Percentiles rank a stretch among this genome's conserved stretches.
phyloP scores from a whole-genome alignment of 2,329 filamentous ascomycete genomes.

The Laburnicola sp. region DNA sequence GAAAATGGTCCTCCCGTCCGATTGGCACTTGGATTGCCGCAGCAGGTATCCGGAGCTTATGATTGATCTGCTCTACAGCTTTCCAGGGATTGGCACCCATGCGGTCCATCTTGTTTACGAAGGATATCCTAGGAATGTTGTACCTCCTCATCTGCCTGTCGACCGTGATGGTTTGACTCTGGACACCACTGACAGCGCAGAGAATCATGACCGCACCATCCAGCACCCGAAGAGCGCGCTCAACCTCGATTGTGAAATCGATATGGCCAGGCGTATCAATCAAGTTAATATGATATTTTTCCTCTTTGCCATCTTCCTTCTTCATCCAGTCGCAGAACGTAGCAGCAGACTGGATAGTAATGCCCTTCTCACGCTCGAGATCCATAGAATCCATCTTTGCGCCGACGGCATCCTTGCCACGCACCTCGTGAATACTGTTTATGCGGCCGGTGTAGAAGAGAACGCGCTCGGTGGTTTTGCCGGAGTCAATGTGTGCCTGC shows the following conservation, averaged over 20 bases:
- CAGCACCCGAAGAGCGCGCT: conserved; percentile 88
- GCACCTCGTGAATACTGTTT: conserved; percentile 94
- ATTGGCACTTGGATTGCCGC: conserved; percentile 95
- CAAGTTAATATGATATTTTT: conserved; percentile 96
- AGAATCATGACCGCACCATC: conserved; percentile 98
- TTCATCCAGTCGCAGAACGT: conserved; percentile 98
- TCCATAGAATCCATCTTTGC: conserved; percentile 99
- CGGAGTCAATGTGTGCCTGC: conserved; percentile 95
- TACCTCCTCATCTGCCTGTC: conserved; percentile 99
- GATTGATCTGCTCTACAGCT: conserved; percentile 95
- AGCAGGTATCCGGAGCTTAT: conserved; percentile 89
- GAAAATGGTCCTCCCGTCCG: conserved; percentile 85
- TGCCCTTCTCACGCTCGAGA: conserved; percentile 95
- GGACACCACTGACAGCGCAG: conserved; percentile 94
- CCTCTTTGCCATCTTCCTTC: conserved; percentile 73
- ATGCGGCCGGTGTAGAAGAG: conserved; percentile 98
- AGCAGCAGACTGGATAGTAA: conserved; percentile 97
- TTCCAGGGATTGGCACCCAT: conserved; percentile 99
- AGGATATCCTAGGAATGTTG: conserved; percentile 91
- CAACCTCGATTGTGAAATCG: conserved; percentile 98
- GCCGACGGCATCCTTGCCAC: conserved; percentile 90
- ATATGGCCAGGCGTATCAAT: conserved; percentile 99
- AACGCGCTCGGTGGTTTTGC: conserved; percentile 97
- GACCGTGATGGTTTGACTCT: conserved; percentile 97
- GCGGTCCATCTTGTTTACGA: conserved; percentile 99